Evolutionary conservation across 441 rosid species (phyloP).

Genomic region (Heliophila coronopifolia): DNA sequence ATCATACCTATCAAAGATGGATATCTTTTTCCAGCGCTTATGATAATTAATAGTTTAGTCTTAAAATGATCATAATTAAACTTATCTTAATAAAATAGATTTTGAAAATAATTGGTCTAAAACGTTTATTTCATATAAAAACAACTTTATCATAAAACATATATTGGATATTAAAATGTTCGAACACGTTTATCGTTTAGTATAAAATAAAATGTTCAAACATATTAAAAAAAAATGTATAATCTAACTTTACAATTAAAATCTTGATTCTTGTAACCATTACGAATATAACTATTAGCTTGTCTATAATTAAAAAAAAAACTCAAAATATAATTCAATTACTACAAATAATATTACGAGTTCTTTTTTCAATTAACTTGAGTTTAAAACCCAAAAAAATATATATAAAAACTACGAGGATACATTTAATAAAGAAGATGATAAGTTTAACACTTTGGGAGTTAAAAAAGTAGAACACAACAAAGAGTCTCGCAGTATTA

Average conservation of each 20-base stretch:
- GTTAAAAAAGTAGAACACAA: not conserved
- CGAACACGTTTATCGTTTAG: not conserved
- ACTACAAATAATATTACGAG: not conserved
- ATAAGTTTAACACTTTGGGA: not conserved
- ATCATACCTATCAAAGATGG: too few relatives aligned
- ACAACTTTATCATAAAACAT: not conserved
- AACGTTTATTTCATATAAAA: not conserved
- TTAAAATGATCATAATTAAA: too few relatives aligned
- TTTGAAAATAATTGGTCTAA: not conserved
- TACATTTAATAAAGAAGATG: not conserved
- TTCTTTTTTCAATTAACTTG: too few relatives aligned
- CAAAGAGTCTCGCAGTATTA: conserved; percentile 28
- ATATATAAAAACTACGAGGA: not conserved
- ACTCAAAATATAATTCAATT: not conserved
- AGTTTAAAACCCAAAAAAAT: not conserved
- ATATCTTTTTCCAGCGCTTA: too few relatives aligned
- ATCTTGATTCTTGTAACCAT: not conserved
- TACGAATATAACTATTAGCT: not conserved
- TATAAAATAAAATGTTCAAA: too few relatives aligned
- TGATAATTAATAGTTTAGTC: too few relatives aligned
- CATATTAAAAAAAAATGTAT: too few relatives aligned
- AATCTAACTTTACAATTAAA: too few relatives aligned
- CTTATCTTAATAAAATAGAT: not conserved
- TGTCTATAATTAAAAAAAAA: conserved; percentile 2
- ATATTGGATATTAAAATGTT: not conserved